Evolutionary conservation across 768 basidiomycete species (phyloP), one percentile per base, ranked within the genome.

Genomic region (Zangia roseola): DNA sequence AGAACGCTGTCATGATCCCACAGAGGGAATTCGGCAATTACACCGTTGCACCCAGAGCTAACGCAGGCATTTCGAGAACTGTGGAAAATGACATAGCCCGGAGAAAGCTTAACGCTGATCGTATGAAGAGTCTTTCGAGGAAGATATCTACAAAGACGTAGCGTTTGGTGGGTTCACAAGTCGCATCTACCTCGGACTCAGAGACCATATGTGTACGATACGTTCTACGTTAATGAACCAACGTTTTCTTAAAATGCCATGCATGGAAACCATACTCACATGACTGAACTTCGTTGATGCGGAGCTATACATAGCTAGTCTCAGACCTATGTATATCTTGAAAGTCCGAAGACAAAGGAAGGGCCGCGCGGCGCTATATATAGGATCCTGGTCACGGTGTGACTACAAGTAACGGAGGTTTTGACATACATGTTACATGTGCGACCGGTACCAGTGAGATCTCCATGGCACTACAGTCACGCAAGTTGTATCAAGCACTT

Each of bases 1-100:
- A 81, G 75, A 88, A 93, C 47, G 87, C 88, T 3, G 91, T 93
- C 28, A 78, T 80, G 72, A 91, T 94, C 47, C 91, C 92, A 2
- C 80, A 88, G 65, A 72, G 84, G 45, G 80, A 87, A 49, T 62
- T 91, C 13, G 84, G 86, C 43, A 86, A 74, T 50, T 94, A 91
- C 67, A 87, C 86, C 0, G 80, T 93, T 23, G 91, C 91, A 34
- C 91, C 91, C 8, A 79, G 69, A 63, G 58, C 66, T 44, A 83
- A 78, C 44, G 69, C 76, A 5, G 85, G 84, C 2, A 58, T 82
- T 33, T 55, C 71, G 45, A 74, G 76, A 60, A 86, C 83, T 43
- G 87, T 91, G 19, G 87, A 88, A 50, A 78, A 74, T 50, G 88
- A 91, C 64, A 78, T 83, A 47, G 85, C 85, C 56, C 75, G 89